Evolutionary conservation across 805 yeast genomes (phyloP).

Genomic region (Pachysolen tannophilus): DNA sequence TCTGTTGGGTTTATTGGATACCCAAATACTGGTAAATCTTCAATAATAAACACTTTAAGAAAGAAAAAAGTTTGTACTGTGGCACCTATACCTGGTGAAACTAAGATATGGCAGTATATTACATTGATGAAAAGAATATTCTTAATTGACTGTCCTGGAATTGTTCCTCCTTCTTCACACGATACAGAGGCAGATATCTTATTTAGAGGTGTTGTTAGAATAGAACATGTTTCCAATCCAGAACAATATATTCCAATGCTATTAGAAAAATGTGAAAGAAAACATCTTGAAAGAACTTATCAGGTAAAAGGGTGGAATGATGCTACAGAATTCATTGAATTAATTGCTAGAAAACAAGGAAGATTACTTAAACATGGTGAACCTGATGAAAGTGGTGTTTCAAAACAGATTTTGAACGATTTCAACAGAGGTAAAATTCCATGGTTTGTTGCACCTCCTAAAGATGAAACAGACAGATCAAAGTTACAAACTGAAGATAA

Average conservation of each 20-base stretch:
- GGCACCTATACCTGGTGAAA: conserved; percentile 98
- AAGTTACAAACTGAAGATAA: conserved; percentile 42
- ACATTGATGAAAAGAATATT: conserved; percentile 94
- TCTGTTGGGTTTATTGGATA: conserved; percentile 97
- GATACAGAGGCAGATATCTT: conserved; percentile 89
- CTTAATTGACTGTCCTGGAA: conserved; percentile 97
- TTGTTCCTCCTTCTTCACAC: conserved; percentile 89
- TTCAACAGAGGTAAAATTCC: conserved; percentile 97
- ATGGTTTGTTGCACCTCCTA: conserved; percentile 95
- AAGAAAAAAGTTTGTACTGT: conserved; percentile 94
- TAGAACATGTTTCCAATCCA: conserved; percentile 93
- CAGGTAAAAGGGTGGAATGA: conserved; percentile 87
- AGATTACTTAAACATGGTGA: conserved; percentile 94
- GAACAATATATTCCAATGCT: conserved; percentile 92
- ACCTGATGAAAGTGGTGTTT: conserved; percentile 90
- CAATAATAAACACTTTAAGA: conserved; percentile 88
- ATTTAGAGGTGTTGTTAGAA: conserved; percentile 96
- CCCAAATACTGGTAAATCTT: conserved; percentile 97
- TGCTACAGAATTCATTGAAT: conserved; percentile 76
- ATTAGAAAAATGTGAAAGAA: conserved; percentile 74
- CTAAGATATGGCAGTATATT: conserved; percentile 98
- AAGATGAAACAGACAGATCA: conserved; percentile 44
- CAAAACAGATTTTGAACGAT: conserved; percentile 85
- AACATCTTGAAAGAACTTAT: conserved; percentile 91
- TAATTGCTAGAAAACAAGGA: conserved; percentile 89